Evolutionary conservation across 177 flowering plant species (phyloP), one percentile per base, ranked within the genome.

Genomic region (Telopea speciosissima): DNA sequence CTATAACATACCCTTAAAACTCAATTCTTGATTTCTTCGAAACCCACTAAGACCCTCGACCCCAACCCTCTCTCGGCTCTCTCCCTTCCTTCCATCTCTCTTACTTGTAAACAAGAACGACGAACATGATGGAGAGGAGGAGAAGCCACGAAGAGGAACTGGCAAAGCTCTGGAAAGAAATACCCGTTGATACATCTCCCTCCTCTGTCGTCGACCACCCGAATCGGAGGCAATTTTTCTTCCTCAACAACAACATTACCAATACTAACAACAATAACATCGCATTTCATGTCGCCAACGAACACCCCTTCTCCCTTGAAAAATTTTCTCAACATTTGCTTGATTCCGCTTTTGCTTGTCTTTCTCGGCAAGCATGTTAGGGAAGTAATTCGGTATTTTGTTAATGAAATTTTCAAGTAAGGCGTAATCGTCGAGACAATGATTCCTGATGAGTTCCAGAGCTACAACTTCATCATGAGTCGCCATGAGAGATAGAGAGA

Each of bases 401-500:
- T 62, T 17, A 58, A 68, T 9, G 68, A 76, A 76, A 67, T 3
- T 63, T n/a, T 75, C 76, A n/a, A 68, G 33, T 63, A 75, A 69
- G 31, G 76, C 22, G 23, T 64, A 70, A 45, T 77, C 84, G 23
- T 45, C 70, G 16, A 81, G 74, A 54, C 75, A 79, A 21, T 81
- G 75, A 24, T 77, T 73, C 44, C 78, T 64, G 2, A 81, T 79
- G 63, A 74, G 76, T 5, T 81, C 80, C 14, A 79, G 58, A 52
- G 84, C 26, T 52, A 78, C 79, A 24, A 63, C 54, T 52, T 78
- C 78, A 1, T 72, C 70, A 0, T 17, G 12, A 19, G 66, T 68
- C 19, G 75, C 66, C 77, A 75, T 72, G 36, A 63, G 23, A 31
- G 66, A 21, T 11, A 4, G 36, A 16, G 21, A 10, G 12, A 10